Conservation (phyloP, 306 rosid species). For the Abrus pulchellus region DNA sequence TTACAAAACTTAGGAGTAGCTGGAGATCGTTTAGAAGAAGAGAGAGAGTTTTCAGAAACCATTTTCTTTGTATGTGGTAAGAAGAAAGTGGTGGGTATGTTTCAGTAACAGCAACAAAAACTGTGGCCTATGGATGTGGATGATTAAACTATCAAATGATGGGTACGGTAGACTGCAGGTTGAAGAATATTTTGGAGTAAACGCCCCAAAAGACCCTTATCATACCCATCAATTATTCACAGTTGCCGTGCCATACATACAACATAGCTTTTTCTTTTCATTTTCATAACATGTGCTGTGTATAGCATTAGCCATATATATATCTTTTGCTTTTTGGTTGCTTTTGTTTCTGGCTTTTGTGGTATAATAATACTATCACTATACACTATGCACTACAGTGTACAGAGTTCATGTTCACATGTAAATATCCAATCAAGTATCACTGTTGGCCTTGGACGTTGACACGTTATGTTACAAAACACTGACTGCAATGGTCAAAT, state of each 20-base stretch:
- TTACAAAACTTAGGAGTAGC: slow-evolving; percentile 71
- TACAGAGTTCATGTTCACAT: slow-evolving; percentile 29
- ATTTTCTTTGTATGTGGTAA: slow-evolving; percentile 40
- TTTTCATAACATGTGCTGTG: slow-evolving; percentile 47
- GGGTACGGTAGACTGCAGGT: slow-evolving; percentile 38
- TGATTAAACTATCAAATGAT: slow-evolving; percentile 42
- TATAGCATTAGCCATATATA: slow-evolving; percentile 27
- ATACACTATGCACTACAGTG: background rate
- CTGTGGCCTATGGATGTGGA: slow-evolving; percentile 15
- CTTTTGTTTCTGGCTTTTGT: slow-evolving; percentile 54
- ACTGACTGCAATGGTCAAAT: slow-evolving; percentile 23
- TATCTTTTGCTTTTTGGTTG: slow-evolving; percentile 60
- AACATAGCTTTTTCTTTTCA: slow-evolving; percentile 47
- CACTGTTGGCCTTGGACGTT: slow-evolving; percentile 40
- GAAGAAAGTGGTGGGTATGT: slow-evolving; percentile 43
- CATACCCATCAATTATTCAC: slow-evolving; percentile 43
- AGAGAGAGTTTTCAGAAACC: slow-evolving; percentile 70
- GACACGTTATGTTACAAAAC: slow-evolving; percentile 37
- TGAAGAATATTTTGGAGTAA: slow-evolving; percentile 48
- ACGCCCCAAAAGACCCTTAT: slow-evolving; percentile 48
- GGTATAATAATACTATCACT: slow-evolving; percentile 13
- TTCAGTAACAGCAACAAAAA: slow-evolving; percentile 51
- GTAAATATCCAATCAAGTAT: slow-evolving; percentile 36
- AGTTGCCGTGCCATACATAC: slow-evolving; percentile 43
- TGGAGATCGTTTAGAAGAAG: slow-evolving; percentile 68